Evolutionary conservation across 1,139 yeast genomes (phyloP), one percentile per base, ranked within the genome.

Genomic region (Hyphopichia pseudoburtonii): DNA sequence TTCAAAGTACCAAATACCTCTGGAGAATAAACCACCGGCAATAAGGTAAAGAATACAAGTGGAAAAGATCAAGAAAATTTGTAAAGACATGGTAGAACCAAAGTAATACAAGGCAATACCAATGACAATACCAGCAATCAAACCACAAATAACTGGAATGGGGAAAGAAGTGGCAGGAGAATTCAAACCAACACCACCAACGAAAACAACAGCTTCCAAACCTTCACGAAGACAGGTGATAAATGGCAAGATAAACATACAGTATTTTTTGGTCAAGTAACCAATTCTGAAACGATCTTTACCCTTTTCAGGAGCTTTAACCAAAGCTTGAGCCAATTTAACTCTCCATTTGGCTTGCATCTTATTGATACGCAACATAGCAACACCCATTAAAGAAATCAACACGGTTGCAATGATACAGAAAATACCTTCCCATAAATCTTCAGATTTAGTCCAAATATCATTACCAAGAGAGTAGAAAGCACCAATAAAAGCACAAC

Each of bases 261-360:
- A 82, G 59, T 87, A 86, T 57, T 82, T 82, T 55, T 78, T 67
- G 28, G 78, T 62, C 37, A 66, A 62, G 46, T 60, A 56, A 30
- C 71, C 63, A 34, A 72, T 28, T 41, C 61, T 69, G 39, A 57
- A 60, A 41, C 66, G 57, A 38, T 62, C 62, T 33, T 47, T 52
- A 28, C 50, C 57, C 8, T 53, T 47, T 22, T 52, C 52, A 28
- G 74, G 69, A 32, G 62, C 57, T 45, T 75, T 73, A 36, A 79
- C 61, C 42, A 84, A 72, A 28, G 94, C 86, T 46, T 76, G 77
- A 14, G 96, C 95, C 53, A 90, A 75, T 66, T 90, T 90, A 47
- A 87, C 73, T 69, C 96, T 82, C 88, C 96, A 90, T 64, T 89
- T 90, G 52, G 82, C 92, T 62, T 86, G 82, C 81, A 90, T 76